Evolutionary conservation across 768 basidiomycete species (phyloP).

Genomic region (Dioszegia hungarica): DNA sequence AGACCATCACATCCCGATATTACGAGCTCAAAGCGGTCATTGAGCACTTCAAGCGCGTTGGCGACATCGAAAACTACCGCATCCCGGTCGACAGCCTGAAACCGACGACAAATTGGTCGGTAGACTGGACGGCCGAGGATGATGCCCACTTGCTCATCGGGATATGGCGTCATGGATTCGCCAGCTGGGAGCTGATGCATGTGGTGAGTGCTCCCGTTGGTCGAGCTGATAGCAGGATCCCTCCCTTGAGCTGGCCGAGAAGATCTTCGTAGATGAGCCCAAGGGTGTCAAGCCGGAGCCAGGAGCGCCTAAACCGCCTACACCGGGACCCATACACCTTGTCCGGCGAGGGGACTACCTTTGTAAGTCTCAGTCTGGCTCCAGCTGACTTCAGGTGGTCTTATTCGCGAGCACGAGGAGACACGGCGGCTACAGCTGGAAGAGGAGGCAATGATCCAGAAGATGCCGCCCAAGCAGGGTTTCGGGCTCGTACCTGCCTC

Average conservation of each 20-base stretch:
- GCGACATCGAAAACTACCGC: conserved; percentile 73
- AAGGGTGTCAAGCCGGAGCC: conserved; percentile 63
- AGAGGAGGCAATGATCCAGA: conserved; percentile 35
- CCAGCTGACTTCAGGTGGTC: conserved; percentile 26
- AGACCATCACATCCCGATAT: conserved; percentile 84
- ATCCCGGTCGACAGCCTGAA: conserved; percentile 91
- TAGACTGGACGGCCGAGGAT: conserved; percentile 85
- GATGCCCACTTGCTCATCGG: conserved; percentile 94
- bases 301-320: conserved; percentile 53
- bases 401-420: conserved; percentile 47
- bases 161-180: conserved; percentile 88
- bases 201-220: conserved; percentile 45
- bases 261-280: conserved; percentile 96
- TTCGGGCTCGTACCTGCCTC: conserved; percentile 15
- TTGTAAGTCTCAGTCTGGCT: conserved; percentile 18
- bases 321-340: conserved; percentile 96
- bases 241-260: conserved; percentile 74
- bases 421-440: conserved; percentile 38
- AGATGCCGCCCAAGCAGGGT: conserved; percentile 36
- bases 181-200: conserved; percentile 92
- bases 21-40: conserved; percentile 84
- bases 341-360: conserved; percentile 96
- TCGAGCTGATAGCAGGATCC: conserved; percentile 56
- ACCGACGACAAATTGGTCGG: conserved; percentile 92
- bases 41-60: conserved; percentile 66